Evolutionary conservation across 2,329 filamentous ascomycete genomes (phyloP).

Genomic region (Talaromyces rugulosus): DNA sequence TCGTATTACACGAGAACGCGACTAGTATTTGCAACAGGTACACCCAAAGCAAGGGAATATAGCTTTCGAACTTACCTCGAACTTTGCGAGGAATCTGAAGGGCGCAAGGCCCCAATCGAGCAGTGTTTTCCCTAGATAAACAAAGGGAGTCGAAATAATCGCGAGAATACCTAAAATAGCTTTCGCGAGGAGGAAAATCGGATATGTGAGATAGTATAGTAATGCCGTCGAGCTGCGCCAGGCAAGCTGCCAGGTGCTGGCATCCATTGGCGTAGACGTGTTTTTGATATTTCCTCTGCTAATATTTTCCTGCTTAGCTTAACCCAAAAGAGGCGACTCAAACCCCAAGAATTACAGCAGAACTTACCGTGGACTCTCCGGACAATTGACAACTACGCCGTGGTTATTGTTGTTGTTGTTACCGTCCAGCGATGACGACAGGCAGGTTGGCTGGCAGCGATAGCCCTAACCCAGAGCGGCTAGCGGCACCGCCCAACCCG

Average conservation of each 20-base stretch:
- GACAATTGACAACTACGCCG: not conserved
- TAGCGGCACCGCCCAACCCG: not conserved
- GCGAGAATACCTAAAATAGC: slow-evolving; percentile 23
- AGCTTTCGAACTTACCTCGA: slow-evolving; percentile 39
- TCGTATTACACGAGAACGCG: not conserved
- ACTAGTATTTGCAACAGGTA: not conserved
- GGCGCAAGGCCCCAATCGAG: slow-evolving; percentile 44
- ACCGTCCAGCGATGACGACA: not conserved
- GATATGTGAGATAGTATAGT: slow-evolving; percentile 34
- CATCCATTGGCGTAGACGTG: not conserved
- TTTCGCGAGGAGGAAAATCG: slow-evolving; percentile 36
- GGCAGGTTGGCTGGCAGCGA: not conserved
- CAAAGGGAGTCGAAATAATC: slow-evolving; percentile 38
- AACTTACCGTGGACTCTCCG: not conserved
- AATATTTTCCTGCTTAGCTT: not conserved
- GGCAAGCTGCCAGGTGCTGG: slow-evolving; percentile 29
- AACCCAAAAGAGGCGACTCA: not conserved
- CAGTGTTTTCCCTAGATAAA: slow-evolving; percentile 43
- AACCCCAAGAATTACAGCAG: not conserved
- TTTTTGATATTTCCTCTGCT: not conserved
- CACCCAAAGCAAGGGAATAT: not conserved
- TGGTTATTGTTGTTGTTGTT: not conserved
- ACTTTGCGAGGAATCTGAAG: slow-evolving; percentile 46
- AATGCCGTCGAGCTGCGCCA: slow-evolving; percentile 23
- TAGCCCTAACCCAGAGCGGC: not conserved